These are phyloP conservation scores for Bathelium albidoporum DNA, from an alignment of 495 filamentous ascomycete genomes.

Conservation along the genomic window DNA sequence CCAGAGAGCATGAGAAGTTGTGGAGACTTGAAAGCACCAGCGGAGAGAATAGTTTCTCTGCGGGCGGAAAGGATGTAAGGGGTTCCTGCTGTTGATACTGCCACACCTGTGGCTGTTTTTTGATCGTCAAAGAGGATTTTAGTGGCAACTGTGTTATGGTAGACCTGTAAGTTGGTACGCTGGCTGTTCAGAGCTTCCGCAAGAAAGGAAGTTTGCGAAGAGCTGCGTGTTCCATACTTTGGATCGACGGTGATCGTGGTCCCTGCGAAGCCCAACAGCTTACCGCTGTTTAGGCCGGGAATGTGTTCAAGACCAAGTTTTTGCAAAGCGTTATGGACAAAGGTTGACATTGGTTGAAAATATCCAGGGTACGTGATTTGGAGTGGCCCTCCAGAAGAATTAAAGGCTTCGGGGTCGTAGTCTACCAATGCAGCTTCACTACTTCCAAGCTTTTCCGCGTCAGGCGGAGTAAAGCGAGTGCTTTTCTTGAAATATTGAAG, in stretches of 20 bases:
- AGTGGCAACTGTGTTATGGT: slow-evolving; percentile 26
- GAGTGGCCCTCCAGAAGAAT: slow-evolving; percentile 15
- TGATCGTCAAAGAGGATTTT: slow-evolving; percentile 31
- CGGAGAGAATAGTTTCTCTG: slow-evolving; percentile 23
- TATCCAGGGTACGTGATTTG: slow-evolving; percentile 21
- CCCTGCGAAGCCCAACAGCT: slow-evolving; percentile 27
- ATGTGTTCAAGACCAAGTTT: slow-evolving; percentile 25
- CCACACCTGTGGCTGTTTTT: slow-evolving; percentile 30
- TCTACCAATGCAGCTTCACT: slow-evolving; percentile 16
- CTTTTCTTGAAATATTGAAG: slow-evolving; percentile 37
- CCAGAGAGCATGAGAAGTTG: slow-evolving; percentile 22
- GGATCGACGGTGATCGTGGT: slow-evolving; percentile 23
- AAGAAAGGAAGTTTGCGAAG: slow-evolving; percentile 18
- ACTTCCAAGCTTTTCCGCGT: slow-evolving; percentile 19
- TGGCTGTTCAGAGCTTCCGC: slow-evolving; percentile 10
- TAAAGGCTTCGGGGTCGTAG: slow-evolving; percentile 21
- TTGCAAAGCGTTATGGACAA: slow-evolving; percentile 28
- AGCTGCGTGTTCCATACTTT: slow-evolving; percentile 16
- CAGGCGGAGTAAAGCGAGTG: slow-evolving; percentile 27
- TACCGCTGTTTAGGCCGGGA: slow-evolving; percentile 29
- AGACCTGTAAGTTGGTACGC: slow-evolving; percentile 24
- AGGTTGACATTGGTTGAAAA: slow-evolving; percentile 20
- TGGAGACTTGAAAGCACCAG: slow-evolving; percentile 22
- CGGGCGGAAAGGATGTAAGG: slow-evolving; percentile 28
- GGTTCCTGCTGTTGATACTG: slow-evolving; percentile 23